These are phyloP conservation scores for Pseudocercospora vitis DNA, from an alignment of 2,329 filamentous ascomycete genomes.

Conservation along the genomic window DNA sequence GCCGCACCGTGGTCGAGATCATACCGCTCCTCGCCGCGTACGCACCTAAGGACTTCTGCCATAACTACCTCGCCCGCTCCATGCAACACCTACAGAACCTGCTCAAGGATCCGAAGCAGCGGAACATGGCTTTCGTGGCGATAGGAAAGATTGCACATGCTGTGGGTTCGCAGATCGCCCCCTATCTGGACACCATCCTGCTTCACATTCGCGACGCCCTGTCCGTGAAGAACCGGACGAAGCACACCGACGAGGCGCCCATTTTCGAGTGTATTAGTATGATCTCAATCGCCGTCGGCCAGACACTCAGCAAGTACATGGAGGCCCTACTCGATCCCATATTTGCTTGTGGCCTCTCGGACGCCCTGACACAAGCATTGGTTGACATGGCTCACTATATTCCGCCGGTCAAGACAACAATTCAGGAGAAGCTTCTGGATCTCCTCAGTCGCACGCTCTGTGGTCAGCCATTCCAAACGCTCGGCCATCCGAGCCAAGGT, in stretches of 20 bases:
- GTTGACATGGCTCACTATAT: slow-evolving; percentile 99
- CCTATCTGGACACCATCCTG: slow-evolving; percentile 91
- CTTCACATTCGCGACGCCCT: slow-evolving; percentile 91
- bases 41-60: slow-evolving; percentile 84
- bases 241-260: slow-evolving; percentile 63
- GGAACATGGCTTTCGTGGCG: slow-evolving; percentile 90
- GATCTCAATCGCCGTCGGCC: slow-evolving; percentile 89
- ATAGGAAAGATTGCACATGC: slow-evolving; percentile 96
- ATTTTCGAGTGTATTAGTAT: slow-evolving; percentile 98
- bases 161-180: slow-evolving; percentile 90
- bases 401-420: slow-evolving; percentile 85
- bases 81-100: slow-evolving; percentile 95
- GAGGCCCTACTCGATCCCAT: slow-evolving; percentile 92
- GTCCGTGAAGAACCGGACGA: slow-evolving; percentile 71
- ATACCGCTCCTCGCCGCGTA: slow-evolving; percentile 94
- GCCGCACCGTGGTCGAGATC: slow-evolving; percentile 83
- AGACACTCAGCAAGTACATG: slow-evolving; percentile 98
- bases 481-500: slow-evolving; percentile 89
- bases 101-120: slow-evolving; percentile 90
- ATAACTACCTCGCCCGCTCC: slow-evolving; percentile 85
- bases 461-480: slow-evolving; percentile 84
- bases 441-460: slow-evolving; percentile 93
- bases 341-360: slow-evolving; percentile 91
- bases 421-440: slow-evolving; percentile 90
- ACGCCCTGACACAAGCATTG: slow-evolving; percentile 89